Conservation (phyloP, 208 protist genomes). For the Polymyxa betae region DNA sequence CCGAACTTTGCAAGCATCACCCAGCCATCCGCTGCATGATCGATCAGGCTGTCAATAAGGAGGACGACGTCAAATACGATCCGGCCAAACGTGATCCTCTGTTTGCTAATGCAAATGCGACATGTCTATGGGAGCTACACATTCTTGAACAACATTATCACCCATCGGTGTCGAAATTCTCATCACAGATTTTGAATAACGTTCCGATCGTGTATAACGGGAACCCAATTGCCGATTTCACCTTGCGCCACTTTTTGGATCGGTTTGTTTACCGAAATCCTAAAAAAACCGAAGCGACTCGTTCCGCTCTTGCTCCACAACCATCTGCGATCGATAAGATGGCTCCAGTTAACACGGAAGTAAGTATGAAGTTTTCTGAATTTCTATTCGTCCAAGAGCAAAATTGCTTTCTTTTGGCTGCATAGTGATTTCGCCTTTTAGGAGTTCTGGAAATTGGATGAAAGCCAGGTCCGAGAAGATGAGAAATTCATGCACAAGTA, state of each 20-base stretch:
- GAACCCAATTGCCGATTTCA: conserved; percentile 64
- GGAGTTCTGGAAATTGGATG: not conserved
- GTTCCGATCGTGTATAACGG: conserved; percentile 57
- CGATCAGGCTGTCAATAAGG: not conserved
- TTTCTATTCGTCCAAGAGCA: not conserved
- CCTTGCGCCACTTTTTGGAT: conserved; percentile 61
- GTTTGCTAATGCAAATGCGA: conserved; percentile 51
- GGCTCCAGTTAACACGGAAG: conserved; percentile 23
- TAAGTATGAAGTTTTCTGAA: not conserved
- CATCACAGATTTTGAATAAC: not conserved
- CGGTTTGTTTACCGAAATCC: conserved; percentile 66
- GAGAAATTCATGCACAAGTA: conserved; percentile 29
- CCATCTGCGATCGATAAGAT: not conserved
- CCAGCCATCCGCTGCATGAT: not conserved
- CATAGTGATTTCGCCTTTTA: too few species aligned
- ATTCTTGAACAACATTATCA: conserved; percentile 59
- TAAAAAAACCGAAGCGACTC: conserved; percentile 35
- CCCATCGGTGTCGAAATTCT: conserved; percentile 59
- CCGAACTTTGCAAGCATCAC: conserved; percentile 30
- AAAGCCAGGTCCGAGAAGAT: conserved; percentile 19
- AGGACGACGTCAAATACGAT: conserved; percentile 54
- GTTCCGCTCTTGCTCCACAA: not conserved
- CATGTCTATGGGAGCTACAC: conserved; percentile 63
- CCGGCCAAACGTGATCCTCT: conserved; percentile 53
- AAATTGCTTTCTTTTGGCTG: not conserved